Conservation (phyloP, 495 filamentous ascomycete genomes). For the Lophiotrema nucula region DNA sequence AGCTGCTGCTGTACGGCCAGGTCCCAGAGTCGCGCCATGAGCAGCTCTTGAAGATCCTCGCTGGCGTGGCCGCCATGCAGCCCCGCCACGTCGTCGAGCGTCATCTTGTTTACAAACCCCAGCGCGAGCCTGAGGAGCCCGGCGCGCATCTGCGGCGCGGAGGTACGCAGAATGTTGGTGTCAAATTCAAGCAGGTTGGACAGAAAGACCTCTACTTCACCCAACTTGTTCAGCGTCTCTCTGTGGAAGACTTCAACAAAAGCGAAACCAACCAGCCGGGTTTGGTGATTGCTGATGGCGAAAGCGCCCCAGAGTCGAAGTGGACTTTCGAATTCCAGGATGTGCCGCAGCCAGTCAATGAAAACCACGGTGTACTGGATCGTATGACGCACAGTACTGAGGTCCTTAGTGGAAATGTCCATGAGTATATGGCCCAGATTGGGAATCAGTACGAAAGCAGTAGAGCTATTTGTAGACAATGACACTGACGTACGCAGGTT, state of each 20-base stretch:
- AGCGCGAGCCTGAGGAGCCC: constrained; percentile 39
- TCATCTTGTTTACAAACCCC: constrained; percentile 66
- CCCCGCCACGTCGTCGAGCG: constrained; percentile 59
- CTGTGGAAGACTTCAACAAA: constrained; percentile 37
- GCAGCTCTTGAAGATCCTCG: constrained; percentile 66
- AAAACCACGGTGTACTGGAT: constrained; percentile 41
- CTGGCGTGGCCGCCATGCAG: constrained; percentile 66
- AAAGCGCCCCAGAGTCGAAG: constrained; percentile 6
- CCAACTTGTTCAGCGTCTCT: constrained; percentile 39
- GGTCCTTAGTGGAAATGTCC: constrained; percentile 42
- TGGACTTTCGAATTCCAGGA: constrained; percentile 48
- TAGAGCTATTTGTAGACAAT: not conserved
- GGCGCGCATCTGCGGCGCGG: constrained; percentile 38
- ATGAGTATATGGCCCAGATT: constrained; percentile 43
- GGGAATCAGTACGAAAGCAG: constrained; percentile 44
- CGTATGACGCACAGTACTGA: constrained; percentile 41
- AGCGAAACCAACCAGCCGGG: not conserved
- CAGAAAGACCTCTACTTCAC: constrained; percentile 44
- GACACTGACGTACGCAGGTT: constrained; percentile 39
- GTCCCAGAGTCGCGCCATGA: constrained; percentile 48
- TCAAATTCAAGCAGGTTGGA: constrained; percentile 22
- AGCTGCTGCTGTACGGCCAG: constrained; percentile 53
- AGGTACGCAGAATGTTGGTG: constrained; percentile 36
- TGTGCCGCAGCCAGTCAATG: constrained; percentile 48
- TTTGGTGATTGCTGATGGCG: constrained; percentile 1